A percentile compares a stretch with the other conserved stretches of the same genome.
These are phyloP conservation scores for Hemileia vastatrix DNA, from an alignment of 1,284 basidiomycete species.

Conservation along the genomic window DNA sequence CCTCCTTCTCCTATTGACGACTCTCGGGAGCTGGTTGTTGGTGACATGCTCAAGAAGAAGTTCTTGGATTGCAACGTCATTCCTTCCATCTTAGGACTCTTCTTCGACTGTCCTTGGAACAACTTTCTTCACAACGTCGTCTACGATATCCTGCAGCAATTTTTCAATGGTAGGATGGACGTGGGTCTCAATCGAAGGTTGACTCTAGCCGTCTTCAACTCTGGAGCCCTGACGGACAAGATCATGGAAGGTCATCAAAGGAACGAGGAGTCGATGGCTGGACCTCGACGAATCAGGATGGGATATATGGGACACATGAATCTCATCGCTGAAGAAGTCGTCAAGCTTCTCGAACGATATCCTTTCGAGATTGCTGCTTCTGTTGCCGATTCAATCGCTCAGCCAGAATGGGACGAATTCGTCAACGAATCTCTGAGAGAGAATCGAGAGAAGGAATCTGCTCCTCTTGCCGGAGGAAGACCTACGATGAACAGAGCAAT, in stretches of 20 bases:
- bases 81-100: slow-evolving; percentile 64
- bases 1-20: slow-evolving; percentile 35
- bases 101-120: slow-evolving; percentile 95
- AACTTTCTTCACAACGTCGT: slow-evolving; percentile 96
- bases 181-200: slow-evolving; percentile 68
- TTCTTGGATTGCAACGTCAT: slow-evolving; percentile 65
- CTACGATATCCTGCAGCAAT: slow-evolving; percentile 92
- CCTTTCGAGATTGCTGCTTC: slow-evolving; percentile 48
- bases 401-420: slow-evolving; percentile 38
- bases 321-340: slow-evolving; percentile 82
- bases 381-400: slow-evolving; percentile 28
- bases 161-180: slow-evolving; percentile 55
- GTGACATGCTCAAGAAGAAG: slow-evolving; percentile 47
- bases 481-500: slow-evolving; percentile 26
- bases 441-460: slow-evolving; percentile 38
- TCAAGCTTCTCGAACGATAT: slow-evolving; percentile 72
- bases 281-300: slow-evolving; percentile 47
- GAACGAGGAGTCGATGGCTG: slow-evolving; percentile 48
- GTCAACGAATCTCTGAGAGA: slow-evolving; percentile 38
- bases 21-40: slow-evolving; percentile 32
- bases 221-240: slow-evolving; percentile 65
- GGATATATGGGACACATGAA: slow-evolving; percentile 97
- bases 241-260: slow-evolving; percentile 71
- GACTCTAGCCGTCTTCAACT: slow-evolving; percentile 66
- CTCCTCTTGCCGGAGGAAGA: slow-evolving; percentile 39